Evolutionary conservation across 2,329 filamentous ascomycete genomes (phyloP).

Genomic region (Exophiala phaeomuriformis): DNA sequence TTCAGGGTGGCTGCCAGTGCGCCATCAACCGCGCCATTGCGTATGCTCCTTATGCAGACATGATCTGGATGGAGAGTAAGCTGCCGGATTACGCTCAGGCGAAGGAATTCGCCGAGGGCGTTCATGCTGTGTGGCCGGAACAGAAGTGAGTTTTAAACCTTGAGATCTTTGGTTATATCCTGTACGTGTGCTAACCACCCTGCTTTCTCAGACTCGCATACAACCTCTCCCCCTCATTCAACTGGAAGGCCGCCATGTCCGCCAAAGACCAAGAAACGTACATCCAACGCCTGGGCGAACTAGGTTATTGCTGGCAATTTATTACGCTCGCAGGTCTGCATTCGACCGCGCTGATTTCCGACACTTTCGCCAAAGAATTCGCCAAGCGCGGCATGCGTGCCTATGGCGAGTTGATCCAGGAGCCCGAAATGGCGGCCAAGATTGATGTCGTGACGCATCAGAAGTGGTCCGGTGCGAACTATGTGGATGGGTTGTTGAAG

Average conservation of each 20-base stretch:
- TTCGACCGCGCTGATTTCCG: conserved; percentile 84
- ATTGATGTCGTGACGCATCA: conserved; percentile 97
- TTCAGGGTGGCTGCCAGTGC: conserved; percentile 84
- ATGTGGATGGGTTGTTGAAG: conserved; percentile 89
- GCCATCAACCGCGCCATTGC: conserved; percentile 84
- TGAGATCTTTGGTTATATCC: too few relatives aligned
- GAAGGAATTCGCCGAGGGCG: conserved; percentile 83
- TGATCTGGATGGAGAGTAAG: conserved; percentile 99
- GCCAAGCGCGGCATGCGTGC: conserved; percentile 81
- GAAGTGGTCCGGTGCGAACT: conserved; percentile 95
- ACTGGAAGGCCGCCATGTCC: conserved; percentile 97
- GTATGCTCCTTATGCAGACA: conserved; percentile 86
- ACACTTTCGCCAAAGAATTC: conserved; percentile 81
- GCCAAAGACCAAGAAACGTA: conserved; percentile 92
- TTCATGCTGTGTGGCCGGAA: conserved; percentile 90
- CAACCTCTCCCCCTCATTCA: conserved; percentile 98
- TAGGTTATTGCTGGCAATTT: conserved; percentile 99
- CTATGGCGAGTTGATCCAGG: conserved; percentile 94
- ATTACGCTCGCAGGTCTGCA: conserved; percentile 98
- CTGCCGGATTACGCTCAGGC: conserved; percentile 86
- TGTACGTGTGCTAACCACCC: too few relatives aligned
- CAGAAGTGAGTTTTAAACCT: conserved; percentile 92
- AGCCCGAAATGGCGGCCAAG: conserved; percentile 85
- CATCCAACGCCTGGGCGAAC: conserved; percentile 73
- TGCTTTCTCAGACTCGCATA: conserved; percentile 94